These are phyloP conservation scores for Termitomyces titanicus DNA, from an alignment of 768 basidiomycete genomes.

Conservation along the genomic window DNA sequence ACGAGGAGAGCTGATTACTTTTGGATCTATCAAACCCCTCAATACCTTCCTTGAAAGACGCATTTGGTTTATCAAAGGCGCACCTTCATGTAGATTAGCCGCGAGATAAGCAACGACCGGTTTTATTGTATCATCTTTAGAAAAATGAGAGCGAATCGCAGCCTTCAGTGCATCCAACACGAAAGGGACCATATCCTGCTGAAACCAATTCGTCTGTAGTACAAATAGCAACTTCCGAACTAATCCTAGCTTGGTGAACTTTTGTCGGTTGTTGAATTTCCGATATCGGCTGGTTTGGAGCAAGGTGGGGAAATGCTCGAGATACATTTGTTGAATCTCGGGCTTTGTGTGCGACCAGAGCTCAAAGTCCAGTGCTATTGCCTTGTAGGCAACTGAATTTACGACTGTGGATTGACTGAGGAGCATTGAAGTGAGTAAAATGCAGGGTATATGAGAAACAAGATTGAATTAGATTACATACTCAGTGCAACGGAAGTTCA, in stretches of 20 bases:
- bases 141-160: constrained; percentile 63
- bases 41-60: neutral
- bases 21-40: constrained; percentile 13
- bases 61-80: neutral
- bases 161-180: constrained; percentile 60
- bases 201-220: constrained; percentile 77
- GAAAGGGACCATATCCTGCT: constrained; percentile 42
- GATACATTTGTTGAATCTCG: constrained; percentile 75
- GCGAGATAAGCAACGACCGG: constrained; percentile 85
- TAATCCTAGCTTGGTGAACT: constrained; percentile 67
- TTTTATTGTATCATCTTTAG: constrained; percentile 73
- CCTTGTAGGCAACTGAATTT: constrained; percentile 77
- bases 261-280: constrained; percentile 73
- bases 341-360: constrained; percentile 74
- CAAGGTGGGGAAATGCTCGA: constrained; percentile 80
- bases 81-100: constrained; percentile 71
- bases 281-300: constrained; percentile 68
- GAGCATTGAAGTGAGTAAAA: neutral
- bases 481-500: constrained; percentile 82
- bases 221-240: constrained; percentile 79
- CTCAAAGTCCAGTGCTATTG: constrained; percentile 85
- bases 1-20: constrained; percentile 41
- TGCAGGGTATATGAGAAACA: neutral
- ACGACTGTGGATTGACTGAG: constrained; percentile 75
- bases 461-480: constrained; percentile 37